These are phyloP conservation scores for Solanum clarkiae DNA, from an alignment of 257 asterid genomes.

Conservation along the genomic window DNA sequence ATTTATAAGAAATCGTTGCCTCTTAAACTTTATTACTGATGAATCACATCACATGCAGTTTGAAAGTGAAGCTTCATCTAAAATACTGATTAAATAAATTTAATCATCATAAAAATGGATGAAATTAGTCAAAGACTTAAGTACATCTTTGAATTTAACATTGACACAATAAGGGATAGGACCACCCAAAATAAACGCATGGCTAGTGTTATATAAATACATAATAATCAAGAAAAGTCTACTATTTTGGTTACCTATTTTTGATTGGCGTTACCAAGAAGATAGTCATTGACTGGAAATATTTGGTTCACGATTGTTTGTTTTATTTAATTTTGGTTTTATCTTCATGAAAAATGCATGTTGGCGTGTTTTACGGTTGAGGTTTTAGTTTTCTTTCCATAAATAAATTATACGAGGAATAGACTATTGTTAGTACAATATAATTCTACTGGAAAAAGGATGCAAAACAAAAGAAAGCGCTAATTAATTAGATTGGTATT, in stretches of 20 bases:
- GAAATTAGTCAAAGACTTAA: background rate
- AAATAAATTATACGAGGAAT: background rate
- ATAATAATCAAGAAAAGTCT: background rate
- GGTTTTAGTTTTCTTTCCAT: background rate
- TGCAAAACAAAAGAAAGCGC: background rate
- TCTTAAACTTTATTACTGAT: background rate
- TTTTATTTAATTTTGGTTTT: background rate
- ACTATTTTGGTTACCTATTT: background rate
- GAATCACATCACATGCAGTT: background rate
- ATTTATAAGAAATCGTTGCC: background rate
- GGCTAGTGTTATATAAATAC: background rate
- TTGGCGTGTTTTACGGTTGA: background rate
- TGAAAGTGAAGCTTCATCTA: background rate
- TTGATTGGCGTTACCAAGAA: background rate
- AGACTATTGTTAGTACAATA: background rate
- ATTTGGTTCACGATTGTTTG: background rate
- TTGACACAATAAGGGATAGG: background rate
- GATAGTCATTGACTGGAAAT: background rate
- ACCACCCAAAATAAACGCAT: background rate
- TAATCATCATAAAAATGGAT: background rate
- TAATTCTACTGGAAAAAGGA: background rate
- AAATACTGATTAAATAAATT: background rate
- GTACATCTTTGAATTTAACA: background rate
- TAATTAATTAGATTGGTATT: background rate
- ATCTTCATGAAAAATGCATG: background rate